Evolutionary conservation across 495 filamentous ascomycete species (phyloP).

Genomic region (Tetracladium setigerum): DNA sequence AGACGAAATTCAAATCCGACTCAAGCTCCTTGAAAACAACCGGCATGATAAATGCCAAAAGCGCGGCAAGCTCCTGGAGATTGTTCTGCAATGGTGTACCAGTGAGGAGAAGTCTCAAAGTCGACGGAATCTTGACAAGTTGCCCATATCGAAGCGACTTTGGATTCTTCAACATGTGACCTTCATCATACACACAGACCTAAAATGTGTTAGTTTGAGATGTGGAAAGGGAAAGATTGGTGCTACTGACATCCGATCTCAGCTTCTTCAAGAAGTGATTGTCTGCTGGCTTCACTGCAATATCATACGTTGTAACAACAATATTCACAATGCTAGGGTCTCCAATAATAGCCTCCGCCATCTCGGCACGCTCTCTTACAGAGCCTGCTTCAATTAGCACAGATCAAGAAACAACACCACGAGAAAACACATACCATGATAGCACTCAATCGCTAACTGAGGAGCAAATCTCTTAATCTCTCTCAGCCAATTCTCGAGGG

Average conservation of each 20-base stretch:
- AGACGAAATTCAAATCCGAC: conserved; percentile 72
- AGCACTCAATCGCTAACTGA: conserved; percentile 62
- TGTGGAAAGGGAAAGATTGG: not conserved
- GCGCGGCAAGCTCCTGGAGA: conserved; percentile 77
- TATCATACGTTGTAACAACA: conserved; percentile 83
- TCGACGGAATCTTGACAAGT: conserved; percentile 66
- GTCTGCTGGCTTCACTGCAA: conserved; percentile 56
- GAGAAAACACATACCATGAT: conserved; percentile 50
- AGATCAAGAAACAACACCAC: not conserved
- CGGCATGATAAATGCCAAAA: conserved; percentile 88
- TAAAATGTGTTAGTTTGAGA: conserved; percentile 14
- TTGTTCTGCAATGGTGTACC: conserved; percentile 97
- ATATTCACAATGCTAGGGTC: conserved; percentile 66
- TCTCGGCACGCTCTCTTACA: conserved; percentile 52
- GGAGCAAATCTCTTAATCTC: conserved; percentile 90
- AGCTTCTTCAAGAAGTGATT: conserved; percentile 61
- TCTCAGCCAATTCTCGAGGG: conserved; percentile 87
- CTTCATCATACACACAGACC: conserved; percentile 85
- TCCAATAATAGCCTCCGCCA: conserved; percentile 57
- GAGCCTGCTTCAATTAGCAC: conserved; percentile 23
- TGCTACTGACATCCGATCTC: conserved; percentile 36
- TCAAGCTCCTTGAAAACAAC: conserved; percentile 64
- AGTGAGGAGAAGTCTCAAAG: conserved; percentile 79
- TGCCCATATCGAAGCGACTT: conserved; percentile 72
- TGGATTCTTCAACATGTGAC: conserved; percentile 83